These are phyloP conservation scores for Thuja plicata DNA, from an alignment of 83 land plant species.

Conservation along the genomic window DNA sequence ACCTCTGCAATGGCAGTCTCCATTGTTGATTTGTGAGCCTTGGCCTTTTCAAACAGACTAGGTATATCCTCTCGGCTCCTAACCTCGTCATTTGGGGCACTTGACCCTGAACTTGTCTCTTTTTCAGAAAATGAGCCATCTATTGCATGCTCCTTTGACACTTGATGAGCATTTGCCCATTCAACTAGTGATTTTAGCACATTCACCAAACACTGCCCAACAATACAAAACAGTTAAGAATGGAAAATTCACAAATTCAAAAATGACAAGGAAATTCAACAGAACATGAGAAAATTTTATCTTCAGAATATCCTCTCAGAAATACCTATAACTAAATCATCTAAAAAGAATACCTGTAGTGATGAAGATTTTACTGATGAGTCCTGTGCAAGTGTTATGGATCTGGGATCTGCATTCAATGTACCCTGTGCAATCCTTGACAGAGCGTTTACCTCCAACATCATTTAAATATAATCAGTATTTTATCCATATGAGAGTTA, in stretches of 20 bases:
- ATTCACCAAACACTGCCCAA: slow-evolving; percentile 80
- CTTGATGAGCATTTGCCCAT: slow-evolving; percentile 66
- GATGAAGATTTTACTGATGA: slow-evolving; percentile 66
- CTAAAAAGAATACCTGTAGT: slow-evolving; percentile 58
- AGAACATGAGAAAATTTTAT: background rate
- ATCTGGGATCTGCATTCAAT: slow-evolving; percentile 73
- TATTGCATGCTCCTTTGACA: slow-evolving; percentile 25
- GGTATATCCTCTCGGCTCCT: slow-evolving; percentile 47
- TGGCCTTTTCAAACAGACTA: slow-evolving; percentile 86
- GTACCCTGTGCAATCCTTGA: slow-evolving; percentile 92
- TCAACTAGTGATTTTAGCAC: slow-evolving; percentile 81
- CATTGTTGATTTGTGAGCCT: slow-evolving; percentile 85
- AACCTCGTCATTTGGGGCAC: slow-evolving; percentile 20
- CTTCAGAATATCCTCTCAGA: slow-evolving; percentile 1
- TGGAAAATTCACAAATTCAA: background rate
- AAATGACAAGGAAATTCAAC: background rate
- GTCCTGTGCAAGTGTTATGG: slow-evolving; percentile 58
- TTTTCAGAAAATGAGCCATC: slow-evolving; percentile 22
- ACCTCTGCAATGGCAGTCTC: slow-evolving; percentile 95
- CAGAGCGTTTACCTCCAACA: slow-evolving; percentile 66
- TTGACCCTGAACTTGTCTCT: slow-evolving; percentile 22
- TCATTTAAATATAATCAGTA: slow-evolving; percentile 5
- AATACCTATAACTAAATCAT: background rate
- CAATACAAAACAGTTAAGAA: background rate
- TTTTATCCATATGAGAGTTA: background rate